These are phyloP conservation scores for Knoxia roxburghii DNA, from an alignment of 257 asterid genomes.

Conservation along the genomic window DNA sequence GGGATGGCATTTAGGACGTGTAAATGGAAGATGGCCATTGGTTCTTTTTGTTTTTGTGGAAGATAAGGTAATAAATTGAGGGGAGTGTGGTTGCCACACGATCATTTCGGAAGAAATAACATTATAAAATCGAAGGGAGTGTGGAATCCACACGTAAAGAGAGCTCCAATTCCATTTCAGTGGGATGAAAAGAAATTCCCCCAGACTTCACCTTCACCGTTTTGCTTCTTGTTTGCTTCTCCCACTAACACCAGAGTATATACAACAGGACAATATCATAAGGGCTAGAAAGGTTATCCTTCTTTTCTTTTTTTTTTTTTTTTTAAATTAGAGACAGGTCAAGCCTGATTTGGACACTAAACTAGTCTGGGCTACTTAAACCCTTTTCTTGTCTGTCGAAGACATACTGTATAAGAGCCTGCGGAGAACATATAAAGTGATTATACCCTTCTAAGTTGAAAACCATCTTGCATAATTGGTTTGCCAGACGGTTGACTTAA, in stretches of 20 bases:
- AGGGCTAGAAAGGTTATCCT: conserved; percentile 7
- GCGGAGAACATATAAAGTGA: too few species aligned
- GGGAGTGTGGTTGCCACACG: conserved; percentile 55
- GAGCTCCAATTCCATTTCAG: conserved; percentile 5
- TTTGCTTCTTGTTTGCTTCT: not conserved
- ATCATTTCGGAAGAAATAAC: conserved; percentile 4
- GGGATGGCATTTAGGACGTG: conserved; percentile 15
- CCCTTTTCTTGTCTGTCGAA: too few species aligned
- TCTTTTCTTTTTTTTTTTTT: too few species aligned
- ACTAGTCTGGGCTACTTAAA: too few species aligned
- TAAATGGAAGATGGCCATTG: conserved; percentile 5
- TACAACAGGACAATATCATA: too few species aligned
- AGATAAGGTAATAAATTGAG: conserved; percentile 24
- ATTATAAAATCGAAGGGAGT: conserved; percentile 32
- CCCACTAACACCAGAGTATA: not conserved
- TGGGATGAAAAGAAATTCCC: not conserved
- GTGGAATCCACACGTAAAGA: conserved; percentile 47
- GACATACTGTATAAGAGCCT: too few species aligned
- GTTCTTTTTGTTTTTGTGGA: too few species aligned
- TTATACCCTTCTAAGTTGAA: too few species aligned
- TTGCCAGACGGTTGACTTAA: too few species aligned
- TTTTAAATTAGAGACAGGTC: too few species aligned
- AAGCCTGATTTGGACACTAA: too few species aligned
- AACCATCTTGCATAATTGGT: too few species aligned
- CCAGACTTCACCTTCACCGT: not conserved